Base-by-base conservation (phyloP, 2,329 filamentous ascomycete species). In the Dactylella cylindrospora region DNA sequence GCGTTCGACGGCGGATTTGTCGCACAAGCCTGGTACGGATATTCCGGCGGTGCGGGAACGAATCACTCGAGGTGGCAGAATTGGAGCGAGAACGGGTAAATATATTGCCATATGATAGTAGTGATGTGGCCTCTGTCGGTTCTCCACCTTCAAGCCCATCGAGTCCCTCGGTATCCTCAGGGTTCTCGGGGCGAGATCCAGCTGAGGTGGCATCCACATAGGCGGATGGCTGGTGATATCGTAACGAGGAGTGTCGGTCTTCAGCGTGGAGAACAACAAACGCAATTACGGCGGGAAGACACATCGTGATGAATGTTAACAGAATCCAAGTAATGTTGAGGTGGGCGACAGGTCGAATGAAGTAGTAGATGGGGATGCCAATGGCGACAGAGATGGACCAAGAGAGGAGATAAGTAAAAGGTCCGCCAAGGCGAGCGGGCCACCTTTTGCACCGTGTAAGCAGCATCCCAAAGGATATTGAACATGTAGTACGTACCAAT, bases 291-390 rank as follows among this genome's bases (percentile, higher is more conserved):
- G 85, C 80, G 1, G 83, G 83, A 74, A 84, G 76, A 33, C 82
- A 81, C 83, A 86, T 86, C 68, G 82, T 82, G 68, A 83, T 75
- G 71, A 86, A 86, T 0, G 83, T 84, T 80, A 83, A 84, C 6
- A 80, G 78, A 64, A 85, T 83, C 83, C 83, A 86, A 1, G 79
- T 77, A 1, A 83, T 85, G 70, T 86, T 86, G 72, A 84, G 72
- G 40, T 78, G 81, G 43, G 75, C 76, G 1, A 78, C 73, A 40
- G 78, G 74, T 0, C 78, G 78, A 17, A 77, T 73, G 23, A 50
- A 64, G 50, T 80, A 75, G 67, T 84, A 85, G 22, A 85, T 71
- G 3, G 81, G 80, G 3, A 85, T 78, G 0, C 83, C 83, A 0
- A 76, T 76, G 12, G 77, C 75, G 39, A 84, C 74, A 8, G 82